These are phyloP conservation scores for Capniomyces stellatus DNA, from an alignment of 371 early-diverging fungal species.

Conservation along the genomic window DNA sequence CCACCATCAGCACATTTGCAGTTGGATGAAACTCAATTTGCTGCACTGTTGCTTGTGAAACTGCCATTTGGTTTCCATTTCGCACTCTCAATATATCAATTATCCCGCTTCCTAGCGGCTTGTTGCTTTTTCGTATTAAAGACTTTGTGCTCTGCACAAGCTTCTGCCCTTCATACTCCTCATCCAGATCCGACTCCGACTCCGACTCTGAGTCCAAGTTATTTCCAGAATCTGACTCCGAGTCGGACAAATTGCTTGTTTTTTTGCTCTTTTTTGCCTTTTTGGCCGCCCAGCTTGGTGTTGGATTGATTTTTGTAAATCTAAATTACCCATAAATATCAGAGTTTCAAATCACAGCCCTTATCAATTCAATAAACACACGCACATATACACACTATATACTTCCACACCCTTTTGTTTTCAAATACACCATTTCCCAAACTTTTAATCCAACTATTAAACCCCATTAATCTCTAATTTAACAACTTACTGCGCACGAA, in stretches of 20 bases:
- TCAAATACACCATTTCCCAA: too few relatives aligned
- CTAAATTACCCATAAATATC: too few relatives aligned
- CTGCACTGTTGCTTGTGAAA: conserved; percentile 36
- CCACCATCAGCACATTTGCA: conserved; percentile 68
- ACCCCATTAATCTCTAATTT: too few relatives aligned
- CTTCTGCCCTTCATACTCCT: conserved; percentile 6
- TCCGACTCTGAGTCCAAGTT: too few relatives aligned
- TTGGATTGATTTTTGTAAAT: conserved; percentile 61
- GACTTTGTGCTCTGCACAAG: conserved; percentile 10
- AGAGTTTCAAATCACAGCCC: too few relatives aligned
- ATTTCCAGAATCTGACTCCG: too few relatives aligned
- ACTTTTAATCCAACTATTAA: too few relatives aligned
- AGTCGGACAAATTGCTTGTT: too few relatives aligned
- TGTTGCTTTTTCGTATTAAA: conserved; percentile 9
- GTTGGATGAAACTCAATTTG: conserved; percentile 78
- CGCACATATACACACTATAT: too few relatives aligned
- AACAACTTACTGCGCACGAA: conserved; percentile 62
- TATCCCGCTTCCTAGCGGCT: conserved; percentile 9
- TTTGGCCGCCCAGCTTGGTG: conserved; percentile 67
- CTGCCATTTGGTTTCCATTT: conserved; percentile 16
- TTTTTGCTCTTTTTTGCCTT: conserved; percentile 12
- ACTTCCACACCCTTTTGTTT: too few relatives aligned
- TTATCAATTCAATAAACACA: too few relatives aligned
- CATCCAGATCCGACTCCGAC: too few relatives aligned
- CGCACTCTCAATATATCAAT: conserved; percentile 18